Percentiles rank a stretch among this genome's conserved stretches.
Conservation (phyloP, 805 yeast genomes). For the Suhomyces xylopsoci region DNA sequence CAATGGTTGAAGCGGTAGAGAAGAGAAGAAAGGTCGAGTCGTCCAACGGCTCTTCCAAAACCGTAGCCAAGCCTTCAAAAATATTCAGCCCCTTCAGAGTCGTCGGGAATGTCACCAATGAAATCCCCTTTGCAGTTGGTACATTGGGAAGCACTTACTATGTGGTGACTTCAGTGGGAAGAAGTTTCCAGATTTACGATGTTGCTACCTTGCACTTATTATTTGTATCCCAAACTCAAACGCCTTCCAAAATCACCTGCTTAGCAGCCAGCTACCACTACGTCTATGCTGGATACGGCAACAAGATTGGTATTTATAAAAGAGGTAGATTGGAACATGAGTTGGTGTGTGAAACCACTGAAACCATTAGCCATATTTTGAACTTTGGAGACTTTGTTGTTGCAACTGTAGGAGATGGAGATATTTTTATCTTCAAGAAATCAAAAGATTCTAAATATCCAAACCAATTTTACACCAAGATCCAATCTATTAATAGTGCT, state of each 20-base stretch:
- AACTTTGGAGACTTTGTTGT: slow-evolving; percentile 79
- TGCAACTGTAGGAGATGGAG: slow-evolving; percentile 43
- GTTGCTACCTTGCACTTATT: slow-evolving; percentile 80
- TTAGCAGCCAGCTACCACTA: slow-evolving; percentile 80
- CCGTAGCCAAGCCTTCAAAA: slow-evolving; percentile 23
- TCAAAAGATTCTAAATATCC: slow-evolving; percentile 43
- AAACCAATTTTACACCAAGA: slow-evolving; percentile 64
- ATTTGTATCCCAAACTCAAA: slow-evolving; percentile 80
- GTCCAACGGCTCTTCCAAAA: slow-evolving; percentile 1
- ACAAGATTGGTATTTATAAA: slow-evolving; percentile 70
- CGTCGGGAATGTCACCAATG: slow-evolving; percentile 86
- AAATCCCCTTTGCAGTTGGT: slow-evolving; percentile 82
- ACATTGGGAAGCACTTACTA: slow-evolving; percentile 85
- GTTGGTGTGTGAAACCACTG: slow-evolving; percentile 31
- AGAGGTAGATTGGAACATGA: slow-evolving; percentile 67
- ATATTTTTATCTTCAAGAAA: slow-evolving; percentile 55
- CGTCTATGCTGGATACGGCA: slow-evolving; percentile 74
- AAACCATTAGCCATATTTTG: slow-evolving; percentile 46
- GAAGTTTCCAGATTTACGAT: slow-evolving; percentile 88
- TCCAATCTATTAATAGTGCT: slow-evolving; percentile 48
- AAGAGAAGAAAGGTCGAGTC: slow-evolving; percentile 29
- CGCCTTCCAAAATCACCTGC: slow-evolving; percentile 65
- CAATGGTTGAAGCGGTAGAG: slow-evolving; percentile 25
- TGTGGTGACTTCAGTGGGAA: slow-evolving; percentile 86
- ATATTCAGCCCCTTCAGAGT: slow-evolving; percentile 84